Conservation (phyloP, 2,329 filamentous ascomycete genomes). For the Scedosporium apiospermum region DNA sequence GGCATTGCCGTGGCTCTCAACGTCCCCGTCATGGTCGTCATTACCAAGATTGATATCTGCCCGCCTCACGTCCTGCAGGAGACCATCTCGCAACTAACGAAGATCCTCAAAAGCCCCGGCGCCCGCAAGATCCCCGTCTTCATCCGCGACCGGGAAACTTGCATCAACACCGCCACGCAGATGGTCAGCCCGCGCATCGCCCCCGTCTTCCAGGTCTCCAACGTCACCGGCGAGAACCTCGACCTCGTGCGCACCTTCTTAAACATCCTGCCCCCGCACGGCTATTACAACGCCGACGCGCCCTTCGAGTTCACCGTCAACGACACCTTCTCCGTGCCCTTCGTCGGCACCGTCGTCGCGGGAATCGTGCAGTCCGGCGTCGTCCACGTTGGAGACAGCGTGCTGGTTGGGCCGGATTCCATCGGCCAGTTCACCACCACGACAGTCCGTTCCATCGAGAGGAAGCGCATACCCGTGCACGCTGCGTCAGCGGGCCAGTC, state of each 20-base stretch:
- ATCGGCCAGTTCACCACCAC: conserved; percentile 84
- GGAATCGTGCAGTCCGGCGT: conserved; percentile 85
- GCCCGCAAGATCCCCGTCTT: conserved; percentile 94
- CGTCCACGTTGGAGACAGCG: conserved; percentile 79
- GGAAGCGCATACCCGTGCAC: conserved; percentile 83
- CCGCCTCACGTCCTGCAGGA: conserved; percentile 91
- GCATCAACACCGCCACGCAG: conserved; percentile 89
- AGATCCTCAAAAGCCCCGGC: conserved; percentile 88
- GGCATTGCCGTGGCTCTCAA: conserved; percentile 91
- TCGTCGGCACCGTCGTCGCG: conserved; percentile 91
- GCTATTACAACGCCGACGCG: conserved; percentile 78
- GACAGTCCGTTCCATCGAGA: conserved; percentile 82
- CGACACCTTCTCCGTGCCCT: conserved; percentile 95
- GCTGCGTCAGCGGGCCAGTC: conserved; percentile 86
- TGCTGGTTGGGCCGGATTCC: conserved; percentile 83
- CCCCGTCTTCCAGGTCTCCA: conserved; percentile 95
- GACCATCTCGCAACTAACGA: conserved; percentile 82
- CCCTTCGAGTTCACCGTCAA: conserved; percentile 95
- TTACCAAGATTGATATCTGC: conserved; percentile 98
- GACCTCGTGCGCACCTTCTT: conserved; percentile 87
- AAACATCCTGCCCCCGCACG: conserved; percentile 90
- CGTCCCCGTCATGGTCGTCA: conserved; percentile 93
- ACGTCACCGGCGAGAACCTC: conserved; percentile 87
- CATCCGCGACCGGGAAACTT: conserved; percentile 84
- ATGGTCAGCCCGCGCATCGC: conserved; percentile 94